Evolutionary conservation across 2,329 filamentous ascomycete species (phyloP).

Genomic region (Fulvia fulva): DNA sequence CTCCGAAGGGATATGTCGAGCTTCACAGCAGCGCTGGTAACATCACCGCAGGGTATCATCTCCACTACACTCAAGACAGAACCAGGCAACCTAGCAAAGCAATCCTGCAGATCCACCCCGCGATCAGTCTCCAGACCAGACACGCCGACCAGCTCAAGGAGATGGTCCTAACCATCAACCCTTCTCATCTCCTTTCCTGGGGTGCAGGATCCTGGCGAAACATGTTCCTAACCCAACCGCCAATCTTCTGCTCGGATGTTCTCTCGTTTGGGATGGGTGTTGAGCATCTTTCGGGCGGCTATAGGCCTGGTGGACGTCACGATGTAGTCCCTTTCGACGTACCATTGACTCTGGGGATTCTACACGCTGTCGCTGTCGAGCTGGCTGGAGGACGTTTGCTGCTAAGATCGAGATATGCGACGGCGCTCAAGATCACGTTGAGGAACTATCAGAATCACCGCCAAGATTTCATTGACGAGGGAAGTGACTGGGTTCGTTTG

Average conservation of each 20-base stretch:
- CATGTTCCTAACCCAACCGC: neutral
- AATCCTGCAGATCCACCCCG: neutral
- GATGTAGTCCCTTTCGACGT: neutral
- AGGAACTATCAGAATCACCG: neutral
- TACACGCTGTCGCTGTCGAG: neutral
- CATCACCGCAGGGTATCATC: no score
- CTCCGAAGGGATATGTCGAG: neutral
- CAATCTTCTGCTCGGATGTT: neutral
- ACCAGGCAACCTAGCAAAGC: neutral
- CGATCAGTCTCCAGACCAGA: neutral
- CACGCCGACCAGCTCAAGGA: neutral
- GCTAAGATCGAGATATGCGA: neutral
- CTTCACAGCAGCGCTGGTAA: no score
- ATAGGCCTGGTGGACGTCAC: neutral
- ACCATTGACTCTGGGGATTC: neutral
- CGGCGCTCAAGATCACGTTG: neutral
- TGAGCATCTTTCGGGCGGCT: neutral
- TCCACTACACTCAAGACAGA: neutral
- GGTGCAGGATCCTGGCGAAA: neutral
- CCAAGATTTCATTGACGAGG: neutral
- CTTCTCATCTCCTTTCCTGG: neutral
- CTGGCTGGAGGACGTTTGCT: neutral
- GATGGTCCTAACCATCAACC: neutral
- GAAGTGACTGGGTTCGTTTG: neutral
- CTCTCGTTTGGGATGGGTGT: neutral